Percentiles rank a stretch among this genome's conserved stretches.
These are phyloP conservation scores for Fagus sylvatica DNA, from an alignment of 306 rosid genomes.

Conservation along the genomic window DNA sequence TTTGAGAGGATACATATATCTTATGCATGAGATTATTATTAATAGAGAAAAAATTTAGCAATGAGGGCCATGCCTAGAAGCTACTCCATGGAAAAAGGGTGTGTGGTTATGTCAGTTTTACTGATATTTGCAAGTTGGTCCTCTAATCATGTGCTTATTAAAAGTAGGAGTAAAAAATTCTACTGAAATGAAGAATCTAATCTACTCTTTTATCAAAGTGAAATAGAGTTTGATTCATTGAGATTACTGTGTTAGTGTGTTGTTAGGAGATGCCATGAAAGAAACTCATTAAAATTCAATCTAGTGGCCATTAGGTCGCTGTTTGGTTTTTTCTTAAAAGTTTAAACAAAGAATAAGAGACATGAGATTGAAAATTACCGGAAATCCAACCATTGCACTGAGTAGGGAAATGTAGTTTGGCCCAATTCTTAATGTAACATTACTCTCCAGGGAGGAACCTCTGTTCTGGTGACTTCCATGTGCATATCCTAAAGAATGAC, in stretches of 20 bases:
- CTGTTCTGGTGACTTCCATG: slow-evolving; percentile 48
- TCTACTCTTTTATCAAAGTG: background rate
- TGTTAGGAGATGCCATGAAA: background rate
- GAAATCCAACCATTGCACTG: slow-evolving; percentile 81
- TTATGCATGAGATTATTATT: too few relatives aligned
- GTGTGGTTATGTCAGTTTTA: background rate
- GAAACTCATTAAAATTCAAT: background rate
- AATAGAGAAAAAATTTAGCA: background rate
- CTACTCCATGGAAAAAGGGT: slow-evolving; percentile 5
- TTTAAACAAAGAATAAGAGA: background rate
- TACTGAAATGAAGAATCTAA: too few relatives aligned
- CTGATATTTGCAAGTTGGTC: background rate
- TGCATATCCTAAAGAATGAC: slow-evolving; percentile 59
- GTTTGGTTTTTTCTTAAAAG: background rate
- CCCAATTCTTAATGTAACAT: slow-evolving; percentile 50
- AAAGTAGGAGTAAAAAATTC: background rate
- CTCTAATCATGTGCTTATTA: too few relatives aligned
- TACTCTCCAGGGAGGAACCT: slow-evolving; percentile 40
- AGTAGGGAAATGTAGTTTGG: slow-evolving; percentile 71
- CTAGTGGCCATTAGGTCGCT: background rate
- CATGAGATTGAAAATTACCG: slow-evolving; percentile 50
- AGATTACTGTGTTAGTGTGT: background rate
- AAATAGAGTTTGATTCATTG: background rate
- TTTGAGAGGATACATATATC: too few relatives aligned
- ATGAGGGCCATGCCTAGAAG: background rate